These are phyloP conservation scores for Fusarium sp. DNA, from an alignment of 2,329 filamentous ascomycete species.

Conservation along the genomic window DNA sequence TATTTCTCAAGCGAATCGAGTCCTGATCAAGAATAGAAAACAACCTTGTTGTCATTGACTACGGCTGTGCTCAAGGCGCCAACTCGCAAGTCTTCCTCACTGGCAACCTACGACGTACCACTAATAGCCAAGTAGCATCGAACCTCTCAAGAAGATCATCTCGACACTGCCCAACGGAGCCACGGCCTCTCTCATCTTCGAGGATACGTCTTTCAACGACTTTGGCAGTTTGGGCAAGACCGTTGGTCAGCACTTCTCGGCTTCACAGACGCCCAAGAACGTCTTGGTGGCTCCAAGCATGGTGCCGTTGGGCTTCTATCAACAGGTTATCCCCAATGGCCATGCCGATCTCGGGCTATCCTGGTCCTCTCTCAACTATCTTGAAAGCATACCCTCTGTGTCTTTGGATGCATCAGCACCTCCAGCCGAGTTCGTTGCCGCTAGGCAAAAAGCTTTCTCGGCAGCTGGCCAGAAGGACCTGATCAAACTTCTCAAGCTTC, in stretches of 20 bases:
- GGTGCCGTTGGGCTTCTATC: slow-evolving; percentile 13
- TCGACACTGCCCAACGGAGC: not conserved
- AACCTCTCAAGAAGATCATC: not conserved
- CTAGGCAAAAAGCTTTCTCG: slow-evolving; percentile 15
- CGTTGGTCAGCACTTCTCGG: not conserved
- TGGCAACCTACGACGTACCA: fast-evolving
- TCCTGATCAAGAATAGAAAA: not conserved
- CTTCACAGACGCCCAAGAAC: fast-evolving
- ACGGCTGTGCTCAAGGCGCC: slow-evolving; percentile 13
- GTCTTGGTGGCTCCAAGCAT: slow-evolving; percentile 3
- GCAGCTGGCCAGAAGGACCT: slow-evolving; percentile 12
- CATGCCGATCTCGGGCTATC: slow-evolving; percentile 6
- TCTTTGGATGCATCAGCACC: slow-evolving; percentile 20
- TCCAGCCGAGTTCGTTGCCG: slow-evolving; percentile 8
- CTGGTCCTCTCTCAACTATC: slow-evolving; percentile 25
- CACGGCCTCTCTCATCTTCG: not conserved
- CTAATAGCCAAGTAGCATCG: not conserved
- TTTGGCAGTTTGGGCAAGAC: slow-evolving; percentile 26
- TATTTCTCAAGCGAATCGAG: fast-evolving
- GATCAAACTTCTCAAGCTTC: slow-evolving; percentile 1
- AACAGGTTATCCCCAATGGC: not conserved
- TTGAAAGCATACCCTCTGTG: not conserved
- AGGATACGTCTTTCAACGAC: slow-evolving; percentile 19
- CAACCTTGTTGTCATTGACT: not conserved
- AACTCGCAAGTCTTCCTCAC: slow-evolving; percentile 24